Evolutionary conservation across 352 stramenopile genomes (phyloP), one percentile per base, ranked within the genome.

Genomic region (Pseudoperonospora humuli): DNA sequence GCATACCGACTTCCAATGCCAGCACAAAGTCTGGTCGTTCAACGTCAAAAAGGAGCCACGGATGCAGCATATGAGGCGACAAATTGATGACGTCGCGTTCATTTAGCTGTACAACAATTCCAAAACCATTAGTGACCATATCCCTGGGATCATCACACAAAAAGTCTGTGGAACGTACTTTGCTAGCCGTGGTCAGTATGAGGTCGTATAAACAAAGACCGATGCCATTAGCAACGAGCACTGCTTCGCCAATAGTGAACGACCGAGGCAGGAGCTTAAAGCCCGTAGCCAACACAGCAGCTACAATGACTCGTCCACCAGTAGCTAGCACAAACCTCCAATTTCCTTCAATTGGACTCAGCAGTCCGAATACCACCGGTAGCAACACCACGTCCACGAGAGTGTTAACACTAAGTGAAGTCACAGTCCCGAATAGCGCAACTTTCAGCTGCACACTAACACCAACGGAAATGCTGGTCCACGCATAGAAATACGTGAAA

Each of bases 161-260:
- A 21, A 19, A 3, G 14, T 3, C 15, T 4, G 6, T 1, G 15
- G 20, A 19, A 38, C 48, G 24, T 48, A 92, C 72, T 45, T 63
- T 61, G n/a, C 47, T 42, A 7, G 59, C 8, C 1, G 66, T 76
- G 32, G 64, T 61, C 23, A 92, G 60, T 3, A 67, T 8, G 7
- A 78, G 51, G 19, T 92, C 77, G 23, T 79, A 64, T 5, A 61
- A 34, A 11, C 57, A 61, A 33, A 88, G 45, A 1, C 74, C 62
- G 14, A 88, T 21, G 3, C 67, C 70, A 36, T 92, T 71, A 2
- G 75, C 62, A 13, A 86, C 61, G 14, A 92, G 61, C 29, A 86
- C 24, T 7, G 67, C 75, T 52, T 93, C 80, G 0, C 80, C 77
- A 21, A 87, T 36, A 1, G 75, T 93, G 38, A 93, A 88, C 7